Conservation (phyloP, 495 filamentous ascomycete species). For the Sabuloglossum arenarium region DNA sequence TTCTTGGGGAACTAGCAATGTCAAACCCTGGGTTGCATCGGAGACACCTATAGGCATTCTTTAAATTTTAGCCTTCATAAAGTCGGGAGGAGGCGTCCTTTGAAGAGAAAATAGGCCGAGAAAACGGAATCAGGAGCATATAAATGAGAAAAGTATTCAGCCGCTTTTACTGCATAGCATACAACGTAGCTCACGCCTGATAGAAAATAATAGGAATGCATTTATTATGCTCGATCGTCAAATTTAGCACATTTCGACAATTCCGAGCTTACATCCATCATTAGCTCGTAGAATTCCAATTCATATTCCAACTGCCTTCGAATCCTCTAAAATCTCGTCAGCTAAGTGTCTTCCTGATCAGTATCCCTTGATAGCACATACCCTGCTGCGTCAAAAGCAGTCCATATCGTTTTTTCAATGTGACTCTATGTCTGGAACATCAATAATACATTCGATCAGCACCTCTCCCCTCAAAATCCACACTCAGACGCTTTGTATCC, state of each 20-base stretch:
- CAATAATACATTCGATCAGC: slow-evolving; percentile 8
- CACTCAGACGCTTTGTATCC: slow-evolving; percentile 5
- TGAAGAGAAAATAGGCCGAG: no score
- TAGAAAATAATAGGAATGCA: no score
- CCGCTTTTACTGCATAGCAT: no score
- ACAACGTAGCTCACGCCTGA: neutral
- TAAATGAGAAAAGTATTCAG: no score
- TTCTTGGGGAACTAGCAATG: neutral
- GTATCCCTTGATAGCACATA: slow-evolving; percentile 19
- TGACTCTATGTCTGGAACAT: slow-evolving; percentile 56
- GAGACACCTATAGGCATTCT: neutral
- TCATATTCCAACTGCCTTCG: neutral
- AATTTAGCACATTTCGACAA: neutral
- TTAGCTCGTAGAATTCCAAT: neutral
- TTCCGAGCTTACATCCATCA: neutral
- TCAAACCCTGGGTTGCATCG: neutral
- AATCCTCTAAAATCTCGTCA: neutral
- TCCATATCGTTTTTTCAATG: slow-evolving; percentile 77
- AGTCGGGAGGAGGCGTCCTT: no score
- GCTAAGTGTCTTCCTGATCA: neutral
- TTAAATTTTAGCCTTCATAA: no score
- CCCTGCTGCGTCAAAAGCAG: slow-evolving; percentile 71
- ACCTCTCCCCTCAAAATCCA: neutral
- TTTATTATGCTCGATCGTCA: neutral
- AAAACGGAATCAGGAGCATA: no score